Evolutionary conservation across 1,139 yeast genomes (phyloP), one percentile per base, ranked within the genome.

Genomic region (Pichiaceae sp.): DNA sequence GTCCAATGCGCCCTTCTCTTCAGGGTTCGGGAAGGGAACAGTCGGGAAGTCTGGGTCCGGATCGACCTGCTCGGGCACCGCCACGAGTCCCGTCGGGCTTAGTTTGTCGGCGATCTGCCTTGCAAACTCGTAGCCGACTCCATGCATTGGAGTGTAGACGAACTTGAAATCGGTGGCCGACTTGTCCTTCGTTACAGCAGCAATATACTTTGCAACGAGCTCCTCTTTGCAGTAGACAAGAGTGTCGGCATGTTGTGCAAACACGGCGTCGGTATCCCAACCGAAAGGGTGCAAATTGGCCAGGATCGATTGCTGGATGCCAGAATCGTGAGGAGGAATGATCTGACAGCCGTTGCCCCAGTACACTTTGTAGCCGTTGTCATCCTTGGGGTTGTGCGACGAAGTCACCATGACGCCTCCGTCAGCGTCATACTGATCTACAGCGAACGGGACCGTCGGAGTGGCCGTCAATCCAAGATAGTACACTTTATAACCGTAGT

Each of bases 351-450:
- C 97, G 53, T 91, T 91, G 14, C 71, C 66, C 74, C 93, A 86
- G 62, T 91, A 89, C 1, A 91, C 97, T 54, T 91, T 91, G 62
- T 86, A 91, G 0, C 98, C 98, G 53, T 91, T 91, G 55, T 89
- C 97, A 45, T 69, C 66, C 12, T 91, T 93, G 0, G 97, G 97
- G 53, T 91, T 91, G 58, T 91, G 98, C 38, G 95, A 84, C 0
- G 98, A 97, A 0, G 98, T 91, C 33, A 91, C 76, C 97, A 91
- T 91, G 2, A 91, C 83, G 26, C 97, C 98, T 36, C 79, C 86
- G 0, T 78, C 64, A 0, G 95, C 87, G 0, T 61, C 48, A 40
- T 63, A 68, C 29, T 64, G 53, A 46, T 82, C 85, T 21, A 91
- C 80, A 0, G 84, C 77, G 59, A 83, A 89, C 1, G 98, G 97